Evolutionary conservation across 2,329 filamentous ascomycete species (phyloP), one percentile per base, ranked within the genome.

Genomic region (Fusarium annulatum): DNA sequence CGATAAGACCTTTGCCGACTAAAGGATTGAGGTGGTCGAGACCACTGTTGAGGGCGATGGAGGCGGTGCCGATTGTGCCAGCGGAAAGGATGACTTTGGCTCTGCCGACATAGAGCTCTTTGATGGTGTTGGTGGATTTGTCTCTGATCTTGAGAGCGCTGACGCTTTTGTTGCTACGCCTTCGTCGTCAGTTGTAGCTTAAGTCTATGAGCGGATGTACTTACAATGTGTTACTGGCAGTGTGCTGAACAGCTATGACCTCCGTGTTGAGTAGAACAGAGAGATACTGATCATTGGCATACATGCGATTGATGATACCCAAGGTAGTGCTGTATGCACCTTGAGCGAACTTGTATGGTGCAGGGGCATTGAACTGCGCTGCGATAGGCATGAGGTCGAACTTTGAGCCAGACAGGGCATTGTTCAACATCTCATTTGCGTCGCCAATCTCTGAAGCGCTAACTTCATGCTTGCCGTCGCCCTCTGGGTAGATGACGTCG

Each of bases 261-360:
- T 74, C 71, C 0, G 72, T 74, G 14, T 72, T 43, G 7, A 74
- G 41, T 1, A 74, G 61, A 4, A 74, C 72, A 3, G 71, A 66
- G 1, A 74, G 41, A 9, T 69, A 72, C 11, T 52, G 67, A 14
- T 74, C 72, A 8, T 74, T 74, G 41, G 72, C 71, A 7, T 74
- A 74, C 71, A 74, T 74, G 2, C 72, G 71, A 23, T 74, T 74
- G 28, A 74, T 74, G 28, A 74, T 61, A 3, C 64, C 21, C 1
- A 74, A 2, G 0, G 72, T 74, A 11, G 72, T 74, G n/a, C 72
- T 74, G 19, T 69, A 74, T 1, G 71, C 72, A 19, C 72, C 71
- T 5, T 74, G 71, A 0, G 72, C 61, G 8, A 74, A 74, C 19
- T 64, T 74, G 55, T 74, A 74, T 1, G 72, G 72, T 8, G 67